Evolutionary conservation across 805 yeast genomes (phyloP).

Genomic region (Cyberlindnera americana): DNA sequence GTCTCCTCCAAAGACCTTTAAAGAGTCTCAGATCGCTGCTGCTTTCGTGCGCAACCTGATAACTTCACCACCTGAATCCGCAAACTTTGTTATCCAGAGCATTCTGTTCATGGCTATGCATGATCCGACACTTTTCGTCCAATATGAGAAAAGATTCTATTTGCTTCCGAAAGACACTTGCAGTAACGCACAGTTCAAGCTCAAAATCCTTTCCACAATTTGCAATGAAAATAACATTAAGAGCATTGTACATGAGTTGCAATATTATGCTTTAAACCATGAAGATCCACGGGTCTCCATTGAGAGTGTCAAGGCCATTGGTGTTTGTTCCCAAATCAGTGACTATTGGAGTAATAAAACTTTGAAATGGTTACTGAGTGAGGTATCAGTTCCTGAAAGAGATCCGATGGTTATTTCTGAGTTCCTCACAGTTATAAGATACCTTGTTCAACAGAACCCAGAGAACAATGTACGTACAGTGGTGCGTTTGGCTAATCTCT

Average conservation of each 20-base stretch:
- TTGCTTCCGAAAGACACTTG: slow-evolving; percentile 52
- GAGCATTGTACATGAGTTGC: slow-evolving; percentile 56
- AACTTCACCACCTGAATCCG: slow-evolving; percentile 33
- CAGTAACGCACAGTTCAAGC: slow-evolving; percentile 46
- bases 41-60: slow-evolving; percentile 43
- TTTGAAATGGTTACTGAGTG: slow-evolving; percentile 59
- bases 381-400: slow-evolving; percentile 34
- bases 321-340: slow-evolving; percentile 51
- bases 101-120: slow-evolving; percentile 38
- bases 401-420: slow-evolving; percentile 48
- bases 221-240: slow-evolving; percentile 50
- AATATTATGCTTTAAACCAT: slow-evolving; percentile 44
- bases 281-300: slow-evolving; percentile 29
- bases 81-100: slow-evolving; percentile 42
- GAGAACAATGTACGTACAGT: slow-evolving; percentile 51
- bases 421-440: slow-evolving; percentile 67
- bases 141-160: slow-evolving; percentile 46
- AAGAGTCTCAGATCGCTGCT: slow-evolving; percentile 44
- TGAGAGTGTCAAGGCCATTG: slow-evolving; percentile 59
- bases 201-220: slow-evolving; percentile 58
- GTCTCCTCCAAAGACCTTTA: slow-evolving; percentile 53
- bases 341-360: slow-evolving; percentile 49
- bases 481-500: slow-evolving; percentile 42
- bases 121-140: slow-evolving; percentile 34
- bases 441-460: slow-evolving; percentile 63